Conservation (phyloP, 2,329 filamentous ascomycete genomes). For the Trichoderma breve region DNA sequence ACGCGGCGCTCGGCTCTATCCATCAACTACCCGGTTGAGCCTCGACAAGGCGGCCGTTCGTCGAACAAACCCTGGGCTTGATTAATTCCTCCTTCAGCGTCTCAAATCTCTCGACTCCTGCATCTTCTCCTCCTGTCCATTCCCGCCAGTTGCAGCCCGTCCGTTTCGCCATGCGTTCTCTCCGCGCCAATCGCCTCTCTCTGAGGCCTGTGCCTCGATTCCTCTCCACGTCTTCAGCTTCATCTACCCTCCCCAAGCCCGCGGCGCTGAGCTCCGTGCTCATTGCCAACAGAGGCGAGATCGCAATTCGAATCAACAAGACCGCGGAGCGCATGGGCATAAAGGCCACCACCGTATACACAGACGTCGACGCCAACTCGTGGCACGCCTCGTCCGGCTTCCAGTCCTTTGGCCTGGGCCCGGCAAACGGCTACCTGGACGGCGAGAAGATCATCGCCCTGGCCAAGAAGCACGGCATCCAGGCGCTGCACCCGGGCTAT, state of each 20-base stretch:
- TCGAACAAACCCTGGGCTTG: not conserved
- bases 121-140: not conserved
- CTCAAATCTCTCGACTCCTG: not conserved
- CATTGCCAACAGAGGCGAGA: conserved; percentile 96
- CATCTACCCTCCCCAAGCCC: conserved; percentile 34
- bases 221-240: conserved; percentile 31
- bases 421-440: conserved; percentile 84
- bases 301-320: conserved; percentile 86
- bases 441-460: conserved; percentile 88
- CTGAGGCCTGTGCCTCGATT: conserved; percentile 44
- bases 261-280: conserved; percentile 73
- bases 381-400: conserved; percentile 87
- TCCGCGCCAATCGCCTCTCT: conserved; percentile 51
- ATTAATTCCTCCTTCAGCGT: conserved; percentile 19
- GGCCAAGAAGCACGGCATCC: conserved; percentile 80
- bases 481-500: conserved; percentile 93
- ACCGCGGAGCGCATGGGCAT: conserved; percentile 89
- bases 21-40: not conserved
- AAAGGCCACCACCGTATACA: conserved; percentile 90
- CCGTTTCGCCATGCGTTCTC: conserved; percentile 50
- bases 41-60: conserved; percentile 3
- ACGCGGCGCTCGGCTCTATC: conserved; percentile 14
- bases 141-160: conserved; percentile 4
- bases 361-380: conserved; percentile 79
- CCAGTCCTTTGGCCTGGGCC: conserved; percentile 79